phyloP scores from a whole-genome alignment of 2,329 filamentous ascomycete genomes.

The Talaromyces amestolkiae region DNA sequence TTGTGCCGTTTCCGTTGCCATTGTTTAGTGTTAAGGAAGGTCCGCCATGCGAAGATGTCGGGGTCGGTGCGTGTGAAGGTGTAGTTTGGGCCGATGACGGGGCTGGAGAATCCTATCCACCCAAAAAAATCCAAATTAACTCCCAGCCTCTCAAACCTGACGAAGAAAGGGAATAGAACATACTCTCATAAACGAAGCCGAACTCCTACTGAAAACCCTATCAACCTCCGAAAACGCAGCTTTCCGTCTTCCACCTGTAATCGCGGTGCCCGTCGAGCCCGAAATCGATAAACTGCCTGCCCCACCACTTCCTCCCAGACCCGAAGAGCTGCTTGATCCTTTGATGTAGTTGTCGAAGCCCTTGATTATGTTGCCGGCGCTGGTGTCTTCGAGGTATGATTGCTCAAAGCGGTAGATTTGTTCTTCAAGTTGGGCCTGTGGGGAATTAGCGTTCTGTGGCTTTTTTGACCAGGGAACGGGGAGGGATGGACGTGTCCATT shows the following conservation, averaged over 20 bases:
- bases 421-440: conserved; percentile 66
- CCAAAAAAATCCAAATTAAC: neutral
- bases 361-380: conserved; percentile 88
- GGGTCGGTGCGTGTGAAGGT: conserved; percentile 47
- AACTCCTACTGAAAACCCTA: conserved; percentile 50
- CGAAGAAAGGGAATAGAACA: conserved; percentile 7
- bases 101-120: conserved; percentile 40
- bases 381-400: conserved; percentile 85
- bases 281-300: conserved; percentile 33
- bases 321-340: conserved; percentile 58
- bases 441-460: conserved; percentile 23
- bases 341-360: conserved; percentile 99
- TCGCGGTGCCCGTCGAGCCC: conserved; percentile 19
- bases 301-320: conserved; percentile 27
- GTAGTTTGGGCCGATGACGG: conserved; percentile 48
- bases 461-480: neutral
- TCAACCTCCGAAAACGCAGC: conserved; percentile 46
- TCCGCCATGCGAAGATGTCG: conserved; percentile 38
- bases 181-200: conserved; percentile 49
- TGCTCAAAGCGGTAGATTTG: conserved; percentile 80
- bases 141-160: neutral
- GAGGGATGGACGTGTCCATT: too few relatives aligned
- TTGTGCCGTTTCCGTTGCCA: conserved; percentile 22
- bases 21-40: conserved; percentile 28
- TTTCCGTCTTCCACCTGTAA: conserved; percentile 37